Percentiles rank a stretch among this genome's conserved stretches.
Conservation (phyloP, 140 eudicot species). For the Anethum foeniculum region DNA sequence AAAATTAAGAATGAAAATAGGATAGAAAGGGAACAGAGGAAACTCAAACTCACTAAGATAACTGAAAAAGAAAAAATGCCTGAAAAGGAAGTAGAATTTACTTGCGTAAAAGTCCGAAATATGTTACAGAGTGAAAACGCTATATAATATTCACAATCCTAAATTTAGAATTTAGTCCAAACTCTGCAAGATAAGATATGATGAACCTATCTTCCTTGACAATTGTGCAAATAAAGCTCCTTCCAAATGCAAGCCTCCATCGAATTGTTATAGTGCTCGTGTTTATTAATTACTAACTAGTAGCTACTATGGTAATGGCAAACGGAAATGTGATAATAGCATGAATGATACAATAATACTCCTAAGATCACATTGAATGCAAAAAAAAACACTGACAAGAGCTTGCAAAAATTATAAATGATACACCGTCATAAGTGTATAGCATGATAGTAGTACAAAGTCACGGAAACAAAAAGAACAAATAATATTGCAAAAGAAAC, state of each 20-base stretch:
- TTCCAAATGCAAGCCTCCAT: not conserved
- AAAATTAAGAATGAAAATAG: not conserved
- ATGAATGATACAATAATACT: not conserved
- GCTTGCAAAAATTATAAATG: not conserved
- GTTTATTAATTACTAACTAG: not conserved
- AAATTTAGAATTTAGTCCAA: not conserved
- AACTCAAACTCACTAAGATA: not conserved
- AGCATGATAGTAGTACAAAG: not conserved
- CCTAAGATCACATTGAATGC: not conserved
- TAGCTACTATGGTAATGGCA: not conserved
- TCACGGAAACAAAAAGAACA: not conserved
- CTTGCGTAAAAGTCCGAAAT: not conserved
- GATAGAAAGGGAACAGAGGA: not conserved
- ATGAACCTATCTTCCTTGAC: not conserved
- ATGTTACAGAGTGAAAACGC: not conserved
- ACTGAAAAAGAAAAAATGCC: not conserved
- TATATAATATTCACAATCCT: not conserved
- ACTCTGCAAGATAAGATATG: not conserved
- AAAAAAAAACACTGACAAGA: not conserved
- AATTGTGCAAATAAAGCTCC: not conserved
- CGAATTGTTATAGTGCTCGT: not conserved
- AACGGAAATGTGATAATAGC: not conserved
- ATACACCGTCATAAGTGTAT: not conserved
- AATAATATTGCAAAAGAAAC: not conserved
- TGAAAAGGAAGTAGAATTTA: not conserved